Conservation (phyloP, 352 stramenopile genomes). For the Globisporangium paddicum region DNA sequence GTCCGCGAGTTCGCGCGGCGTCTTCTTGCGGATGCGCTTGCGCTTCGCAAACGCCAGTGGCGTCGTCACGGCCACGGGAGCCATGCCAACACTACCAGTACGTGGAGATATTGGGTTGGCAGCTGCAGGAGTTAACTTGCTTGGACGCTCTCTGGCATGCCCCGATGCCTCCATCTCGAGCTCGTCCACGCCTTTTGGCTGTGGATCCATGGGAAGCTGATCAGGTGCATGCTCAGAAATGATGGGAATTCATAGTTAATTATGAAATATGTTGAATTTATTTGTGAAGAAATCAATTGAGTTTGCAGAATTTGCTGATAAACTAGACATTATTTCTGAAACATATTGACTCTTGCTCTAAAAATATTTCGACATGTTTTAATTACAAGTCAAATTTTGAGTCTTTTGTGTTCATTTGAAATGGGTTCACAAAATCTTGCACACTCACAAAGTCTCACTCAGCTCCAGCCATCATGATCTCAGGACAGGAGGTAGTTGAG, state of each 20-base stretch:
- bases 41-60: conserved; percentile 3
- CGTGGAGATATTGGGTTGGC: neutral
- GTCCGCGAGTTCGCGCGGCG: no score
- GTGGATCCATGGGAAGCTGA: no score
- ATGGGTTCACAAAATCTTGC: neutral
- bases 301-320: no score
- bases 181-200: neutral
- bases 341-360: neutral
- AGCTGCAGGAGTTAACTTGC: neutral
- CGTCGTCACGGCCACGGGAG: neutral
- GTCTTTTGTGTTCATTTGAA: neutral
- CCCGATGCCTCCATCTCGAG: neutral
- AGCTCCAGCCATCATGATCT: neutral
- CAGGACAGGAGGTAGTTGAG: conserved; percentile 1
- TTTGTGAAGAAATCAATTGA: no score
- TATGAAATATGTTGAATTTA: no score
- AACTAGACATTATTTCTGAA: no score
- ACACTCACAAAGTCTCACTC: neutral
- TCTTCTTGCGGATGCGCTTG: conserved; percentile 7
- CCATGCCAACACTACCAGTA: neutral
- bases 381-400: neutral
- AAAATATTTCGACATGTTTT: neutral
- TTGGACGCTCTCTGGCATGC: neutral
- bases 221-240: no score
- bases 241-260: no score